phyloP scores from a whole-genome alignment of 2,329 filamentous ascomycete genomes.

The Monosporascus sp. region DNA sequence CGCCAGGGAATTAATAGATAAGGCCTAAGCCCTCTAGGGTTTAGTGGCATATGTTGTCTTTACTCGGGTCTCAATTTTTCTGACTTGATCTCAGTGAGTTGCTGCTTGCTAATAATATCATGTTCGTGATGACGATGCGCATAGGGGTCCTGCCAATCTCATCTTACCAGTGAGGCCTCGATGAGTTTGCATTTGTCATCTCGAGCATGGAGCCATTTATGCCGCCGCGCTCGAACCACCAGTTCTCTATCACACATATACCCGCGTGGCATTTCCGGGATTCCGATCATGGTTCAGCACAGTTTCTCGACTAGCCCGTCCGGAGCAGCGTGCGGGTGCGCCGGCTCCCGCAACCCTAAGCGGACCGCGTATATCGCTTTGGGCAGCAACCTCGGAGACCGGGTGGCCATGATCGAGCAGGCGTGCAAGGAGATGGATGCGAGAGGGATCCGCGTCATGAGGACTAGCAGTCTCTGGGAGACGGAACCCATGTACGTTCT shows the following conservation, averaged over 20 bases:
- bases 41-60: too few species aligned
- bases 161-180: constrained; percentile 7
- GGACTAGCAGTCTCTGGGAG: constrained; percentile 88
- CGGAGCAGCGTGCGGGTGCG: constrained; percentile 19
- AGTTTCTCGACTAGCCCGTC: constrained; percentile 13
- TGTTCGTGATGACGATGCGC: background rate
- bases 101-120: too few species aligned
- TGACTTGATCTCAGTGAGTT: too few species aligned
- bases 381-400: constrained; percentile 87
- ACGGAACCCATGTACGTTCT: constrained; percentile 95
- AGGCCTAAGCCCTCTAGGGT: too few species aligned
- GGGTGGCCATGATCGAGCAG: constrained; percentile 76
- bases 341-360: constrained; percentile 20
- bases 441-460: constrained; percentile 65
- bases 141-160: constrained; percentile 5
- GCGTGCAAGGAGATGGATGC: constrained; percentile 75
- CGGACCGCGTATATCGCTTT: constrained; percentile 74
- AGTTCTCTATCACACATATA: background rate
- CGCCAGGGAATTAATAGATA: too few species aligned
- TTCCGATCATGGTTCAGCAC: constrained; percentile 15
- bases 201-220: constrained; percentile 24
- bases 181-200: constrained; percentile 20
- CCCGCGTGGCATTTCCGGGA: background rate
- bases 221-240: constrained; percentile 14
- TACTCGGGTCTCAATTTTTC: too few species aligned